These are phyloP conservation scores for Metschnikowia colocasiae DNA, from an alignment of 805 yeast species.

Conservation along the genomic window DNA sequence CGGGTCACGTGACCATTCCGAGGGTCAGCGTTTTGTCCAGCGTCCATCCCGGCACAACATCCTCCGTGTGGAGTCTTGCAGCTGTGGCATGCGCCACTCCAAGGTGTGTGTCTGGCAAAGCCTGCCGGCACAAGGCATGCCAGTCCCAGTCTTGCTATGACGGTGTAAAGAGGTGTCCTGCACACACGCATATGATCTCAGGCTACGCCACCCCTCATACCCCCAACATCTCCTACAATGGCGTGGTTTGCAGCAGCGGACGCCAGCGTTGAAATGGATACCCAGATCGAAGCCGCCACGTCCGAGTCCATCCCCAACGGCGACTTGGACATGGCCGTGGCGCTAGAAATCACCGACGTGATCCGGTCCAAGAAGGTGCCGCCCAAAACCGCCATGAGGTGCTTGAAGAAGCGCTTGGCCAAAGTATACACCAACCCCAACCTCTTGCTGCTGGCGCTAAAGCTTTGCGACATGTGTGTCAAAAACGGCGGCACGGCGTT, in stretches of 20 bases:
- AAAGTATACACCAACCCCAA: slow-evolving; percentile 68
- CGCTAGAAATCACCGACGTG: slow-evolving; percentile 82
- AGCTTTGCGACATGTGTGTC: slow-evolving; percentile 78
- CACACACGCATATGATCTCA: not conserved
- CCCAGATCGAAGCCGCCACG: slow-evolving; percentile 70
- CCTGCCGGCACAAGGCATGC: too few species aligned
- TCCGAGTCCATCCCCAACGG: slow-evolving; percentile 91
- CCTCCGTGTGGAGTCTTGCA: too few species aligned
- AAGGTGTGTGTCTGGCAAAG: too few species aligned
- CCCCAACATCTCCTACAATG: slow-evolving; percentile 28
- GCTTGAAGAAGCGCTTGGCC: slow-evolving; percentile 70
- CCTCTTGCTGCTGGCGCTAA: slow-evolving; percentile 68
- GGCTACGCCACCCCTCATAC: slow-evolving; percentile 1
- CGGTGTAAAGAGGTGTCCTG: too few species aligned
- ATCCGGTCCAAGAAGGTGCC: slow-evolving; percentile 77
- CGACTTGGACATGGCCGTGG: slow-evolving; percentile 67
- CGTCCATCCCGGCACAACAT: too few species aligned
- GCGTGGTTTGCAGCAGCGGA: slow-evolving; percentile 49
- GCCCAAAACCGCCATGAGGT: slow-evolving; percentile 79
- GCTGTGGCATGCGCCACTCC: too few species aligned
- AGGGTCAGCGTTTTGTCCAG: too few species aligned
- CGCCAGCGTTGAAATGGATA: slow-evolving; percentile 47
- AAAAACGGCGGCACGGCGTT: slow-evolving; percentile 92
- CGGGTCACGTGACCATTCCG: too few species aligned
- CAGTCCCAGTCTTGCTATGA: too few species aligned